Conservation (phyloP, 1,284 basidiomycete species). For the Thecaphora frezii region DNA sequence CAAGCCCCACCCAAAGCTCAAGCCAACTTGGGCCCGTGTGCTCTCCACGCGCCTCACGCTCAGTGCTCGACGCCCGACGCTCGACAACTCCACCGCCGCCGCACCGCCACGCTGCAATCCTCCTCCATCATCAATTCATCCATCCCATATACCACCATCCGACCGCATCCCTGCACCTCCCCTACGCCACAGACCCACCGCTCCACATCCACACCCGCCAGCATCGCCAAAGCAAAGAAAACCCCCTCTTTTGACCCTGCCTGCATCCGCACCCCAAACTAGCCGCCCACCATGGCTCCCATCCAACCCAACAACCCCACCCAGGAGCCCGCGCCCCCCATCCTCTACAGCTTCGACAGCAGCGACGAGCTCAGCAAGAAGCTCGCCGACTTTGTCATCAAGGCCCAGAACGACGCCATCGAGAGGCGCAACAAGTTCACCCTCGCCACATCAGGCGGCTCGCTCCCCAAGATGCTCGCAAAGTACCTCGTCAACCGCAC, state of each 20-base stretch:
- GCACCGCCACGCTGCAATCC: too few relatives aligned
- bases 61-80: too few relatives aligned
- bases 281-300: slow-evolving; percentile 35
- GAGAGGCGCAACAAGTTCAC: slow-evolving; percentile 86
- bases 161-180: too few relatives aligned
- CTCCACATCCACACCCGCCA: background rate
- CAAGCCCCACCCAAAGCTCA: too few relatives aligned
- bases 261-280: background rate
- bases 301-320: slow-evolving; percentile 39
- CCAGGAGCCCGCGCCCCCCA: slow-evolving; percentile 62
- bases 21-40: too few relatives aligned
- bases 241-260: background rate
- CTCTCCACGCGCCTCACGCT: too few relatives aligned
- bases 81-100: too few relatives aligned
- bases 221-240: background rate
- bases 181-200: too few relatives aligned
- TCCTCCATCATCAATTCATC: too few relatives aligned
- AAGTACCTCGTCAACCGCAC: slow-evolving; percentile 69
- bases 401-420: slow-evolving; percentile 85
- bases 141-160: too few relatives aligned
- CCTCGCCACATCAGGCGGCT: slow-evolving; percentile 89
- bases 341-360: slow-evolving; percentile 74
- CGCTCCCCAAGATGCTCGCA: slow-evolving; percentile 79
- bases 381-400: slow-evolving; percentile 80
- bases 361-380: slow-evolving; percentile 62